Conservation (phyloP, 441 rosid genomes). For the Syzygium syzygioides region DNA sequence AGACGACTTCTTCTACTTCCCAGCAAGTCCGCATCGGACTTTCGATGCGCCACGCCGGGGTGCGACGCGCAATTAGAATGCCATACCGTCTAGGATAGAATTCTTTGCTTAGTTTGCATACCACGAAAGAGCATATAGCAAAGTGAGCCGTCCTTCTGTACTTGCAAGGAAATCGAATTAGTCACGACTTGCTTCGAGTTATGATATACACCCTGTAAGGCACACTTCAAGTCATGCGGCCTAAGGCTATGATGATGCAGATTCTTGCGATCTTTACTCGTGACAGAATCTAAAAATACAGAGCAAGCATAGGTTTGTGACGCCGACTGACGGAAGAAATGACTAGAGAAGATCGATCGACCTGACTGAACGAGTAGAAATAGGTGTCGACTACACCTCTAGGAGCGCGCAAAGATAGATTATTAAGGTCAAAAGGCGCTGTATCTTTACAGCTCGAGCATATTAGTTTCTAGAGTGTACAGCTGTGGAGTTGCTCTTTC, state of each 20-base stretch:
- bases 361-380: background rate
- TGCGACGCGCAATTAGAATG: background rate
- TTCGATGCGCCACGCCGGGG: no score
- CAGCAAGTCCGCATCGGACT: no score
- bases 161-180: background rate
- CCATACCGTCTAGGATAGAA: background rate
- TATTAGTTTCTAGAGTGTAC: background rate
- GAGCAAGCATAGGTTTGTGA: background rate
- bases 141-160: no score
- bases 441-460: background rate
- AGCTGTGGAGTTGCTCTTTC: background rate
- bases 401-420: no score
- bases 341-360: background rate
- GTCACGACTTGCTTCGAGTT: background rate
- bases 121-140: background rate
- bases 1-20: no score
- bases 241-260: background rate
- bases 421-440: no score
- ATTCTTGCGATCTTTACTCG: background rate
- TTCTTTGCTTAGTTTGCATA: background rate
- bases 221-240: background rate
- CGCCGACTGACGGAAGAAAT: background rate
- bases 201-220: no score
- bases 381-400: background rate
- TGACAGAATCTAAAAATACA: background rate